Base-by-base conservation (phyloP, 2,329 filamentous ascomycete genomes). In the Fusarium tricinctum region DNA sequence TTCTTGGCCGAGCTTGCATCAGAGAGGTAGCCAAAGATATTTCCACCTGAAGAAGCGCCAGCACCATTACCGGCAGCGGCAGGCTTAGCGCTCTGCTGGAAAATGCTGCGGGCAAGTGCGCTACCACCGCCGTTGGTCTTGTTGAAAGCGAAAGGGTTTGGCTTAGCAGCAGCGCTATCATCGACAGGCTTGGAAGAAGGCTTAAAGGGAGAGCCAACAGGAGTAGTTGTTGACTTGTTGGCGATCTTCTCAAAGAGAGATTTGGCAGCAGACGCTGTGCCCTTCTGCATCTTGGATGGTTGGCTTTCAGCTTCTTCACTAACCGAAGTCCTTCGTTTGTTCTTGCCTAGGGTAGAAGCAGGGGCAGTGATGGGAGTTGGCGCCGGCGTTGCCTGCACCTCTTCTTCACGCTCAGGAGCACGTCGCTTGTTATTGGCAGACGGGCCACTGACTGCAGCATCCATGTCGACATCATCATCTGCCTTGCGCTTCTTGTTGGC, bases 21-120 rank as follows among this genome's bases (percentile, higher is more conserved):
- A 2, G 87, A 89, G 9, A 89, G 81, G 68, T 89, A 85, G 23
- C 83, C 84, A 72, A 90, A 90, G 49, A 89, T 88, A 72, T 89
- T 89, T 45, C 77, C 71, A 42, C 76, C 72, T 17, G 69, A 74
- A 23, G 75, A 46, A 40, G 63, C 48, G 70, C 70, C 40, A 17
- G 67, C 43, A n/a, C 35, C 17, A n/a, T 35, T 32, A 28, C 69
- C 44, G 14, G 66, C 60, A 45, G 65, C 71, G 15, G 65, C 64
- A 10, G 79, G 73, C 73, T 83, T 83, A 17, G 78, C 51, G 54
- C 77, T 79, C 38, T 80, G 78, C 38, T 80, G 78, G 61, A 85
- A 78, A 13, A 84, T 80, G 1, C 83, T 84, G 26, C 80, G 79
- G 28, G 81, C 78, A 26, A 82, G 71, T 26, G 58, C 57, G 42